A percentile compares a stretch with the other conserved stretches of the same genome.
Conservation (phyloP, 805 yeast species). For the Saccharomycodes ludwigii region DNA sequence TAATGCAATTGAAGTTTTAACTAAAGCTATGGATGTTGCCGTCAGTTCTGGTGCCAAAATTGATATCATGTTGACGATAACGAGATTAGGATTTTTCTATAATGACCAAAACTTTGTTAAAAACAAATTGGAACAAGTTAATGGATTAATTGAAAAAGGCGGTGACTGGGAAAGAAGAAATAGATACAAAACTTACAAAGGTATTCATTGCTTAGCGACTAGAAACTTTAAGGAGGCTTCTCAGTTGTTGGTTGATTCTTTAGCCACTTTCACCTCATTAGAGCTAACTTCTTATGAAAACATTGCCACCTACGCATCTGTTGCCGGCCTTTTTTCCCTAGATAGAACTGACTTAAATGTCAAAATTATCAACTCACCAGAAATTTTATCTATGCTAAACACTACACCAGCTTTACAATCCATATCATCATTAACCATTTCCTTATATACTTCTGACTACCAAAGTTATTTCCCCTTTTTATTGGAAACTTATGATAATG, state of each 20-base stretch:
- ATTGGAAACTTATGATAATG: conserved; percentile 63
- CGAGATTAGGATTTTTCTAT: conserved; percentile 83
- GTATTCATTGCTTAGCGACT: conserved; percentile 71
- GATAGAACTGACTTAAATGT: conserved; percentile 74
- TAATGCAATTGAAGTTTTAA: conserved; percentile 54
- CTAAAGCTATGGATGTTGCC: conserved; percentile 63
- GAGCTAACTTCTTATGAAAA: conserved; percentile 84
- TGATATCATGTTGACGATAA: conserved; percentile 69
- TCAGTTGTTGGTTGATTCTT: conserved; percentile 70
- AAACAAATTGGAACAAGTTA: conserved; percentile 61
- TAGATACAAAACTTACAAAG: conserved; percentile 82
- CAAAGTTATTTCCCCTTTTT: conserved; percentile 64
- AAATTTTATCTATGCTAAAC: conserved; percentile 68
- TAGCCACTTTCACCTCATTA: conserved; percentile 90
- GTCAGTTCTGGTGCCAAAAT: conserved; percentile 86
- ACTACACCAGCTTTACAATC: conserved; percentile 65
- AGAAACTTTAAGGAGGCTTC: conserved; percentile 84
- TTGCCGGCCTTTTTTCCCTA: conserved; percentile 76
- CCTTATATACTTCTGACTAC: conserved; percentile 84
- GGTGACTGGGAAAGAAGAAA: conserved; percentile 99
- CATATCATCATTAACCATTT: conserved; percentile 68
- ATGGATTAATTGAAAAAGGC: conserved; percentile 77
- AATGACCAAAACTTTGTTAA: conserved; percentile 62
- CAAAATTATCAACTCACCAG: conserved; percentile 88
- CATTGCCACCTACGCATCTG: conserved; percentile 76